Conservation (phyloP, 805 yeast species). For the Schwanniomyces yamadae region DNA sequence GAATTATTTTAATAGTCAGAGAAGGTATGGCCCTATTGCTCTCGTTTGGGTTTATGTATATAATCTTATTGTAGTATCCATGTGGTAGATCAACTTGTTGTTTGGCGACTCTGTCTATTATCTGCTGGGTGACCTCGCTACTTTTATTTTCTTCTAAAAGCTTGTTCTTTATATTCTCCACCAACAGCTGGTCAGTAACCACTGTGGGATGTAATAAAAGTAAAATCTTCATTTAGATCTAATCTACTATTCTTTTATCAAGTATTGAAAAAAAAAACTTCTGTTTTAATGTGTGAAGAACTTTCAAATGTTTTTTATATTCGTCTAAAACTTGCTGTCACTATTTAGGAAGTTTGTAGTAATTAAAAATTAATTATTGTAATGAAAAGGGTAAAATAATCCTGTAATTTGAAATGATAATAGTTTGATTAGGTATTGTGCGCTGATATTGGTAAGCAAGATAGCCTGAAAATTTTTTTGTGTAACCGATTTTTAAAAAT, state of each 20-base stretch:
- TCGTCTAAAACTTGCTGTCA: too few relatives aligned
- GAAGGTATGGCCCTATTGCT: conserved; percentile 48
- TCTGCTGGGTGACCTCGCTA: conserved; percentile 43
- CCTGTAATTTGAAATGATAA: too few relatives aligned
- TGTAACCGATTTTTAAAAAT: conserved; percentile 1
- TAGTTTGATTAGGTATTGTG: too few relatives aligned
- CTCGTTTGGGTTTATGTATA: conserved; percentile 56
- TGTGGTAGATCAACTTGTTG: conserved; percentile 39
- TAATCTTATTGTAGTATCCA: conserved; percentile 42
- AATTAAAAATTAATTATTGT: too few relatives aligned
- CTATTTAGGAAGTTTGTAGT: too few relatives aligned
- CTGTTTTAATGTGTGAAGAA: too few relatives aligned
- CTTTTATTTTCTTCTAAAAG: conserved; percentile 24
- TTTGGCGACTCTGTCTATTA: conserved; percentile 58
- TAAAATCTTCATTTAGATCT: conserved; percentile 31
- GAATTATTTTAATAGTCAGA: conserved; percentile 40
- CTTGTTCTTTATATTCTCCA: conserved; percentile 38
- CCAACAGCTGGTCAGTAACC: conserved; percentile 53
- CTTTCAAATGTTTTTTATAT: too few relatives aligned
- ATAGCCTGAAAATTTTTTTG: conserved; percentile 3
- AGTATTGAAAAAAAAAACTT: too few relatives aligned
- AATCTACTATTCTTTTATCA: too few relatives aligned
- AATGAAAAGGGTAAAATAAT: too few relatives aligned
- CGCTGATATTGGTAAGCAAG: conserved; percentile 2
- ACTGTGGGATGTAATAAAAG: conserved; percentile 66